Conservation (phyloP, 2,329 filamentous ascomycete genomes). For the Beauveria rudraprayagi region DNA sequence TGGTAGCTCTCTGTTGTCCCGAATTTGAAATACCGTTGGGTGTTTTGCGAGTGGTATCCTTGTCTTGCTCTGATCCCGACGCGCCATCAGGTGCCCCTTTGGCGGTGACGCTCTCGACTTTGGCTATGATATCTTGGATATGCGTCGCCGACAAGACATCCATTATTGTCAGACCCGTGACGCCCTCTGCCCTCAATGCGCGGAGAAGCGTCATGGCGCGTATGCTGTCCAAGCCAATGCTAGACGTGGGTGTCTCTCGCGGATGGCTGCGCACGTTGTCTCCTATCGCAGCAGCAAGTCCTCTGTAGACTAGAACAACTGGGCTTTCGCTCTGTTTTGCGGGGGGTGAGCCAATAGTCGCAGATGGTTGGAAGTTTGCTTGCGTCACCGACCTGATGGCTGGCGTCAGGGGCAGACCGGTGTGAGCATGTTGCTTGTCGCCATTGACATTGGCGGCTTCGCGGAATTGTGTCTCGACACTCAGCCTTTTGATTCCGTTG, state of each 20-base stretch:
- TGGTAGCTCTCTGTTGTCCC: not conserved
- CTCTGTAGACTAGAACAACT: not conserved
- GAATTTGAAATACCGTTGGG: not conserved
- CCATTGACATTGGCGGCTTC: not conserved
- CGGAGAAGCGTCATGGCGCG: conserved; percentile 3
- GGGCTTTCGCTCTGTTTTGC: not conserved
- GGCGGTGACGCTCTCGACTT: not conserved
- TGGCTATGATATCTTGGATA: not conserved
- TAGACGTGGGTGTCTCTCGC: not conserved
- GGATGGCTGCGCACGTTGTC: not conserved
- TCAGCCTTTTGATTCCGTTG: not conserved
- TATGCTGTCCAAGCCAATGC: conserved; percentile 1
- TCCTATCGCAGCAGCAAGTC: not conserved
- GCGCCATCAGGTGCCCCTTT: not conserved
- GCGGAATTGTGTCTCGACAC: not conserved
- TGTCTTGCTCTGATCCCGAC: not conserved
- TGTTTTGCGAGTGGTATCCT: too few relatives aligned
- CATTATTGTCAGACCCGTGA: not conserved
- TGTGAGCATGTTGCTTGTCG: not conserved
- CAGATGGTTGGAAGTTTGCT: not conserved
- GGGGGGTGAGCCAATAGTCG: not conserved
- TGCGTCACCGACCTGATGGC: not conserved
- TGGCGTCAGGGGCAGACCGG: not conserved
- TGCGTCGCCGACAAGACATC: not conserved
- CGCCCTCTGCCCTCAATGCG: not conserved